Percentiles rank a stretch among this genome's conserved stretches.
These are phyloP conservation scores for Miscanthus sacchariflorus DNA, from an alignment of 202 grass and related monocot species.

Conservation along the genomic window DNA sequence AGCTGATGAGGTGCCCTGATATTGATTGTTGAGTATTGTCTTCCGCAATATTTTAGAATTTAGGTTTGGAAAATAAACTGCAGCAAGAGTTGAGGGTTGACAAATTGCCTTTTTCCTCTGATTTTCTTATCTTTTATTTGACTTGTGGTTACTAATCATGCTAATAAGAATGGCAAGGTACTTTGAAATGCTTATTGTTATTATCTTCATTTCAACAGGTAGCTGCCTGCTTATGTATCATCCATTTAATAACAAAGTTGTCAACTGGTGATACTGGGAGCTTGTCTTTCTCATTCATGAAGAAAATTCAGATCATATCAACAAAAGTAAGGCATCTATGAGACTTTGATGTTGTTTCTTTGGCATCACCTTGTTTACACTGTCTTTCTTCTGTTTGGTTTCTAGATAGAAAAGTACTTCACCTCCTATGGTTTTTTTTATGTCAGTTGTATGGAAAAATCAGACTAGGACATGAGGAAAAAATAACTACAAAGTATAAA, in stretches of 20 bases:
- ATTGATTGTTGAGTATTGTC: neutral
- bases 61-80: neutral
- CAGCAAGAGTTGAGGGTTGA: neutral
- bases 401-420: neutral
- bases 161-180: neutral
- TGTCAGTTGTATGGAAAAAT: slow-evolving; percentile 7
- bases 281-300: slow-evolving; percentile 74
- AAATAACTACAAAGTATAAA: neutral
- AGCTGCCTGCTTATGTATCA: slow-evolving; percentile 68
- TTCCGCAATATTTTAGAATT: neutral
- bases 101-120: neutral
- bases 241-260: slow-evolving; percentile 77
- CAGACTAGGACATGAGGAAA: neutral
- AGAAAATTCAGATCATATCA: slow-evolving; percentile 64
- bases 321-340: slow-evolving; percentile 53
- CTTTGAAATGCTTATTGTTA: slow-evolving; percentile 35
- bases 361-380: neutral
- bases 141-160: slow-evolving; percentile 14
- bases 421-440: neutral
- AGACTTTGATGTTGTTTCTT: neutral
- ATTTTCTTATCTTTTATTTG: neutral
- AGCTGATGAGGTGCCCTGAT: neutral
- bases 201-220: slow-evolving; percentile 54
- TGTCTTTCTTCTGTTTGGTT: neutral
- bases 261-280: slow-evolving; percentile 62